phyloP scores from a whole-genome alignment of 2,329 filamentous ascomycete species.

The Myriosclerotinia duriaeana region DNA sequence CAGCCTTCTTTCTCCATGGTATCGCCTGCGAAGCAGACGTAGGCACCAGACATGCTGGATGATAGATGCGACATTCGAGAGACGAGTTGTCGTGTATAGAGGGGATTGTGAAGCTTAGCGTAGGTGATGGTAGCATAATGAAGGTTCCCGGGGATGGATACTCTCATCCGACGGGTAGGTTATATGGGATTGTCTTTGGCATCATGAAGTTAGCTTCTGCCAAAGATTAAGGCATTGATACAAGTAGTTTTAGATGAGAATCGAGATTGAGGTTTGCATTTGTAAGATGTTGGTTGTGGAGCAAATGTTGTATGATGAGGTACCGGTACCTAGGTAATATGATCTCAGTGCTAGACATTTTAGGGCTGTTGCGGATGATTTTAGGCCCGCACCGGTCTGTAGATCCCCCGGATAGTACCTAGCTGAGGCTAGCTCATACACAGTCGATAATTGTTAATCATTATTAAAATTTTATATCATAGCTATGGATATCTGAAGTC shows the following conservation, averaged over 20 bases:
- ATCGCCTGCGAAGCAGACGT: slow-evolving; percentile 29
- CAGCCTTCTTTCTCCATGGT: slow-evolving; percentile 48
- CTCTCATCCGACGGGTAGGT: slow-evolving; percentile 29
- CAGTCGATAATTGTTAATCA: not conserved
- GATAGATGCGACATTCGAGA: slow-evolving; percentile 82
- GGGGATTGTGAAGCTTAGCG: slow-evolving; percentile 72
- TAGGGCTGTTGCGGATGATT: slow-evolving; percentile 1
- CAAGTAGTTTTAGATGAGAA: not conserved
- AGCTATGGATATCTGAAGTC: not conserved
- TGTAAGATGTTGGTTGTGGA: not conserved
- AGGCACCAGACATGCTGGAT: slow-evolving; percentile 53
- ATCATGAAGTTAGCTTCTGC: slow-evolving; percentile 10
- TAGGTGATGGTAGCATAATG: slow-evolving; percentile 56
- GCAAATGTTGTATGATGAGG: not conserved
- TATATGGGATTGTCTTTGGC: slow-evolving; percentile 13
- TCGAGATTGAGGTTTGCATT: not conserved
- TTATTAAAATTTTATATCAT: not conserved
- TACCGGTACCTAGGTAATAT: not conserved
- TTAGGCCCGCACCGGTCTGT: slow-evolving; percentile 3
- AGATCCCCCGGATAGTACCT: not conserved
- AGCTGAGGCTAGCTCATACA: not conserved
- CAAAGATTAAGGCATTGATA: not conserved
- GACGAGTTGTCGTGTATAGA: slow-evolving; percentile 75
- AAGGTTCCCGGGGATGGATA: slow-evolving; percentile 22
- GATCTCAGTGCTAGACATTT: not conserved